Evolutionary conservation across 495 filamentous ascomycete species (phyloP).

Genomic region (Cercophora sp.): DNA sequence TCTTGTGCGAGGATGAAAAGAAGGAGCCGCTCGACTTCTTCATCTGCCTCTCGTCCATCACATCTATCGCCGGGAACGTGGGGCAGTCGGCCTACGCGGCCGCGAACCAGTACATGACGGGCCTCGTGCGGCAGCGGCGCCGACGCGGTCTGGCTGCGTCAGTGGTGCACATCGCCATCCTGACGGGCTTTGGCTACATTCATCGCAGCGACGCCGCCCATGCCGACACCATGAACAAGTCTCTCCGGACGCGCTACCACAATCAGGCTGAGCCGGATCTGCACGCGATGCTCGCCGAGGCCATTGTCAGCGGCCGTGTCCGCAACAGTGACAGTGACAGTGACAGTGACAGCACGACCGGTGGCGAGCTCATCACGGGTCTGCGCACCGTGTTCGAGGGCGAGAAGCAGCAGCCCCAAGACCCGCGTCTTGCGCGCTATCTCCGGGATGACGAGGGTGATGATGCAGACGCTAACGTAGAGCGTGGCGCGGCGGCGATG

Average conservation of each 20-base stretch:
- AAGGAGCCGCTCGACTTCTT: conserved; percentile 54
- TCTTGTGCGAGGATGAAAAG: conserved; percentile 33
- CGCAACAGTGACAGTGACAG: too few relatives aligned
- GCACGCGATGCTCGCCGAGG: conserved; percentile 8
- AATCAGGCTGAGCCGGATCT: conserved; percentile 14
- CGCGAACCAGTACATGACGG: conserved; percentile 47
- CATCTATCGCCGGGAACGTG: conserved; percentile 40
- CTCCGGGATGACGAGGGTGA: not conserved
- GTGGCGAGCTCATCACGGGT: not conserved
- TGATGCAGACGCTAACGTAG: not conserved
- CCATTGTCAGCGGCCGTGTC: conserved; percentile 1
- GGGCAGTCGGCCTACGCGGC: conserved; percentile 50
- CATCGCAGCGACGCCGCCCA: not conserved
- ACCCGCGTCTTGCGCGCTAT: not conserved
- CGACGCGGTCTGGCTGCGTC: conserved; percentile 29
- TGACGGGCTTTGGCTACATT: conserved; percentile 22
- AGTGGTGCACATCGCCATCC: conserved; percentile 37
- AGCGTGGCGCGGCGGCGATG: not conserved
- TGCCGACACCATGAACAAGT: not conserved
- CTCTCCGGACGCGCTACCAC: not conserved
- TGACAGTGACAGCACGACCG: not conserved
- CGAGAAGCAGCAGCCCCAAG: not conserved
- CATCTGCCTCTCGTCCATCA: conserved; percentile 48
- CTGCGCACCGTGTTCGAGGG: not conserved
- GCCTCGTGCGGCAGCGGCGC: conserved; percentile 26